Evolutionary conservation across 768 basidiomycete species (phyloP), one percentile per base, ranked within the genome.

Genomic region (Russula sp.): DNA sequence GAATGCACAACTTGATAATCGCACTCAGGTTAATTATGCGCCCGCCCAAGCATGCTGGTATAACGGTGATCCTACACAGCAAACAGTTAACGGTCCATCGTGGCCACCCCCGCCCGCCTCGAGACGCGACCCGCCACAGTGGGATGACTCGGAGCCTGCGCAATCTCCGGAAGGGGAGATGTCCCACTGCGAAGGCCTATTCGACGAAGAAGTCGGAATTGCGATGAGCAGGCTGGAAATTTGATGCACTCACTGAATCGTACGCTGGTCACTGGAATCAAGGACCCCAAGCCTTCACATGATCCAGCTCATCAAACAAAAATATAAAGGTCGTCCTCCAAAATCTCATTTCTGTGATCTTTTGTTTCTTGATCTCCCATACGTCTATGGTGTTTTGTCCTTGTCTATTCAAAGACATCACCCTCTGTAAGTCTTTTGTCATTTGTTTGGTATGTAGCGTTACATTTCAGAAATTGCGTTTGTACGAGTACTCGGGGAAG

Each of bases 131-230:
- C 10, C 10, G 46, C 44, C 44, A 46, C n/a, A 44, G 56, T 18
- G 44, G 38, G 22, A 57, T 32, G 9, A 78, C 38, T 1, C 6
- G 14, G 38, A 40, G 69, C 81, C 84, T 61, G 82, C 11, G 46
- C 22, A 4, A 22, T 22, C n/a, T 48, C 46, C 87, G 14, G 90
- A 91, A 75, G 83, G 86, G 52, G 71, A n/a, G n/a, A 88, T 86
- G 79, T 83, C 81, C 30, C 86, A 91, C 60, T 88, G 84, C 83
- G 87, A 88, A 50, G 81, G 82, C 8, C 78, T 81, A 26, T 76
- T 80, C 16, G 84, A 76, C 64, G 76, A 77, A 61, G 75, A 79
- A 55, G 57, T 75, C 24, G 18, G 14, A 40, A 55, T 40, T 24
- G 36, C 54, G 54, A 55, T 55, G 54, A 48, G 8, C 34, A 50